Evolutionary conservation across 176 grass and related monocot species (phyloP).

Genomic region (Sorghum bicolor): Sorghum_bicolor_NCBIv3 NC_012876.2:63150501-63151000

Average conservation of each 20-base stretch:
- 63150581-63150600: neutral
- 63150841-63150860: neutral
- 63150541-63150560: neutral
- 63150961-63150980: conserved; percentile 25
- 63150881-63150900: neutral
- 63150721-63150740: neutral
- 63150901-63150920: neutral
- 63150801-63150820: neutral
- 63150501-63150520: too few species aligned
- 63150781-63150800: conserved; percentile 11
- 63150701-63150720: neutral
- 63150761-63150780: neutral
- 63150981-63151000: neutral
- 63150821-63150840: neutral
- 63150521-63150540: neutral
- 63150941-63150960: conserved; percentile 32
- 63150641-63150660: neutral
- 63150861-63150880: neutral
- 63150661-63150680: neutral
- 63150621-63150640: neutral
- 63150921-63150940: neutral
- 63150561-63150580: neutral
- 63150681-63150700: neutral
- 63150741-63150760: neutral
- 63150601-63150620: neutral